Percentiles rank a stretch among this genome's conserved stretches.
Conservation (phyloP, 2,329 filamentous ascomycete species). For the Chaetomiaceae sp. region DNA sequence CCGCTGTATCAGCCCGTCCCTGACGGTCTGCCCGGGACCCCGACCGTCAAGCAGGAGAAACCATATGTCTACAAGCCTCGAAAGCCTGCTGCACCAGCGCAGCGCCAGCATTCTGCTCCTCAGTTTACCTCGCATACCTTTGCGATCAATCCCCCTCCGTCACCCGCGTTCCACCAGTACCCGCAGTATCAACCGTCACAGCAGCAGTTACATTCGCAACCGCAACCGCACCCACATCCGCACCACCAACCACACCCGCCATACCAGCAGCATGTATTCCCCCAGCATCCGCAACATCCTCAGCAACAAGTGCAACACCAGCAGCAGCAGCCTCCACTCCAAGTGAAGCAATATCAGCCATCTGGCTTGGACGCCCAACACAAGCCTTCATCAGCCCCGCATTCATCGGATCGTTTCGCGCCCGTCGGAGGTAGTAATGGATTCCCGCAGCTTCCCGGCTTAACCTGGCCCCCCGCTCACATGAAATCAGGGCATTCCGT, state of each 20-base stretch:
- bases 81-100: constrained; percentile 30
- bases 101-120: constrained; percentile 13
- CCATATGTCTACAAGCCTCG: constrained; percentile 52
- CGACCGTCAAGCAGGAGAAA: constrained; percentile 35
- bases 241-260: constrained; percentile 12
- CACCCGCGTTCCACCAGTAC: constrained; percentile 18
- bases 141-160: constrained; percentile 27
- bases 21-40: constrained; percentile 3
- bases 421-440: constrained; percentile 29
- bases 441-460: constrained; percentile 29
- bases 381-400: constrained; percentile 19
- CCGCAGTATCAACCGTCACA: constrained; percentile 12
- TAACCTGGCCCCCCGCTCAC: constrained; percentile 30
- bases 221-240: too few relatives aligned
- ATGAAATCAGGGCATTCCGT: constrained; percentile 34
- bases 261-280: constrained; percentile 16
- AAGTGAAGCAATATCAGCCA: constrained; percentile 20
- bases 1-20: constrained; percentile 14
- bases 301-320: constrained; percentile 7
- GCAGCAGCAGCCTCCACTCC: constrained; percentile 11
- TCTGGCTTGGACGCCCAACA: constrained; percentile 23
- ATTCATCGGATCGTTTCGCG: constrained; percentile 27
- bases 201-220: constrained; percentile 1
- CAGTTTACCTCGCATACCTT: constrained; percentile 36
- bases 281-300: constrained; percentile 5